Base-by-base conservation (phyloP, 2,329 filamentous ascomycete genomes). In the Ascochyta pisi region DNA sequence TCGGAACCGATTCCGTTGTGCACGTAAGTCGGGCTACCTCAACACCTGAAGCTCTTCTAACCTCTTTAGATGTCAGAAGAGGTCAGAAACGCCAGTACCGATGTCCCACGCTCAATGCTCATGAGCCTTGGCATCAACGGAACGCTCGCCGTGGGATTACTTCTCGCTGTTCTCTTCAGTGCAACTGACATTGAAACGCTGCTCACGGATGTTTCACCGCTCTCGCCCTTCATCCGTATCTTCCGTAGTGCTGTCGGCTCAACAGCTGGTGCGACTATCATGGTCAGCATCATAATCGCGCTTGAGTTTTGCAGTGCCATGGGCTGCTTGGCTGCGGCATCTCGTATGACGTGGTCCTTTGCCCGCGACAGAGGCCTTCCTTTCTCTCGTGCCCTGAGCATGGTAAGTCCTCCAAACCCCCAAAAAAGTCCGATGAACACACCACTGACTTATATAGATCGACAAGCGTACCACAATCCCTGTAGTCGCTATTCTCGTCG, bases 221-320 rank as follows among this genome's bases (percentile, higher is more conserved):
- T 64, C n/a, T 62, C 68, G 9, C 62, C 83, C 0, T 83, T 85
- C 54, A 81, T 86, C 50, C 76, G 83, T 34, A 79, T 83, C 34
- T 83, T 86, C 56, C 50, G 57, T 5, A 47, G 61, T 24, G 65
- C 72, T 13, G 71, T 73, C 4, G 67, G 67, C 3, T 75, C 73
- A 1, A 60, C 54, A 15, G 60, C 58, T 8, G 79, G 79, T 3
- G 79, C 82, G 4, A 81, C 78, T 12, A 75, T 80, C 26, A 81
- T 86, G 74, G 76, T 78, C 0, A 73, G 77, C 43, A 74, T 78
- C 40, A 74, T 79, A 54, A 69, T 77, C 19, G 63, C 73, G 1
- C 64, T 78, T 2, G 73, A 77, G 27, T 76, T 80, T 61, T 75
- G 74, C 46, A 76, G 75, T 33, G 76, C 74, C 1, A 70, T 79